A percentile compares a stretch with the other conserved stretches of the same genome.
phyloP scores from a whole-genome alignment of 495 filamentous ascomycete species.

The Aspergillus indologenus region DNA sequence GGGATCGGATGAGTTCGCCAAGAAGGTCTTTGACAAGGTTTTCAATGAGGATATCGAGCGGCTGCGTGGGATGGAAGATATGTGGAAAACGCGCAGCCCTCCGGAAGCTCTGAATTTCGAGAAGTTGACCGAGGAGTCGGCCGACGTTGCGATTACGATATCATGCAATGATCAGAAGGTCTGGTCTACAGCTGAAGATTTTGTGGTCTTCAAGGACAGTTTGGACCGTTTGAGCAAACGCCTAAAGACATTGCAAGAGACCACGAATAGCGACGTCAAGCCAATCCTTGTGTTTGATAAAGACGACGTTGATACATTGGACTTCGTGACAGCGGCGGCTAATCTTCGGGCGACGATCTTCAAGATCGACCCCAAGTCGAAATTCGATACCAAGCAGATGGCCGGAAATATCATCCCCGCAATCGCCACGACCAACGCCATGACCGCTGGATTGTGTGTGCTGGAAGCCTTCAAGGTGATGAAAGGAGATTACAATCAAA shows the following conservation, averaged over 20 bases:
- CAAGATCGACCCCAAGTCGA: constrained; percentile 79
- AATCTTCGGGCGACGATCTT: constrained; percentile 86
- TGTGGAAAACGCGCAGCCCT: constrained; percentile 84
- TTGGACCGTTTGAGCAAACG: constrained; percentile 73
- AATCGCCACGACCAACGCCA: constrained; percentile 97
- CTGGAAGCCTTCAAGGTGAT: constrained; percentile 92
- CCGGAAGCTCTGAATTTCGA: constrained; percentile 72
- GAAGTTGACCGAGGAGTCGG: constrained; percentile 44
- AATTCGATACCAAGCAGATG: constrained; percentile 99
- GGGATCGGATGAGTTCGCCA: constrained; percentile 73
- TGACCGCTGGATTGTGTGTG: constrained; percentile 90
- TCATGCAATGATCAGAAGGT: constrained; percentile 65
- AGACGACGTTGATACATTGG: constrained; percentile 91
- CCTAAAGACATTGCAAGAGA: constrained; percentile 55
- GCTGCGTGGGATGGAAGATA: constrained; percentile 84
- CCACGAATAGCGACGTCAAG: constrained; percentile 44
- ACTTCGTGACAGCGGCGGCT: constrained; percentile 88
- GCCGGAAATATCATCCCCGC: constrained; percentile 98
- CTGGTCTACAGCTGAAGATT: constrained; percentile 82
- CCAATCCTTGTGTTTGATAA: constrained; percentile 89
- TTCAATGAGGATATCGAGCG: constrained; percentile 83
- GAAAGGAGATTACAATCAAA: constrained; percentile 62
- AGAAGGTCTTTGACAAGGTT: constrained; percentile 88
- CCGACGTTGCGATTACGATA: constrained; percentile 50
- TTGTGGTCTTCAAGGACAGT: constrained; percentile 81